A percentile compares a stretch with the other conserved stretches of the same genome.
These are phyloP conservation scores for Medakamo hakoo DNA, from an alignment of 139 green algal genomes.

Conservation along the genomic window DNA sequence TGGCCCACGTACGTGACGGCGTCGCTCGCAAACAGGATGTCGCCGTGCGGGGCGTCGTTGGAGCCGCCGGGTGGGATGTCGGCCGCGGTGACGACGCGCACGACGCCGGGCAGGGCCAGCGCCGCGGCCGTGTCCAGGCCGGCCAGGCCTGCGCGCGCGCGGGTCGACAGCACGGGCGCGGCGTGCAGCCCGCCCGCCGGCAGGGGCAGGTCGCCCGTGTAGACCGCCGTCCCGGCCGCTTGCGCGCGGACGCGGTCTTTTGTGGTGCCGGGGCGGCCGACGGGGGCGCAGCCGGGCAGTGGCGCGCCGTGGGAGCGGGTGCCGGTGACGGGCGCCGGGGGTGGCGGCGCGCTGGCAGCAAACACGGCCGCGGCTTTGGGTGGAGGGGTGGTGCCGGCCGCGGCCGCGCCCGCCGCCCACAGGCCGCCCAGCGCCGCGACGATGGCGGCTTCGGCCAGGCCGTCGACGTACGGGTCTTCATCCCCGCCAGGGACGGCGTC, in stretches of 20 bases:
- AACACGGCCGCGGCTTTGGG: neutral
- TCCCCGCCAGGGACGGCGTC: no score
- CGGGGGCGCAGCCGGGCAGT: no score
- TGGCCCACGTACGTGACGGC: conserved; percentile 8
- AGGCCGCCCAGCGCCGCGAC: neutral
- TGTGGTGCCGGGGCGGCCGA: neutral
- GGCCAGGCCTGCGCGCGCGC: conserved; percentile 59
- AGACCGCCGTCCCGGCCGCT: conserved; percentile 58
- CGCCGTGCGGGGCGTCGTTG: conserved; percentile 59
- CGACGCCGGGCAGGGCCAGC: conserved; percentile 19
- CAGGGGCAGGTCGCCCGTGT: conserved; percentile 78
- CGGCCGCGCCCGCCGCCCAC: no score
- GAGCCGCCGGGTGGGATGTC: conserved; percentile 42
- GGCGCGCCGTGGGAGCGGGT: neutral
- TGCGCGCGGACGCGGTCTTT: neutral
- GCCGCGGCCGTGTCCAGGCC: conserved; percentile 52
- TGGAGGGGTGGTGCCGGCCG: neutral
- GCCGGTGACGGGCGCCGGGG: neutral
- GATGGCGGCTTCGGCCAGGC: neutral
- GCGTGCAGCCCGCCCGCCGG: conserved; percentile 45
- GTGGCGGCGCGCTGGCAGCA: neutral
- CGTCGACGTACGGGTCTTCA: neutral
- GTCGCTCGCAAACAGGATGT: neutral
- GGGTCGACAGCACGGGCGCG: conserved; percentile 55
- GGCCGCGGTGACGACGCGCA: conserved; percentile 5